A percentile compares a stretch with the other conserved stretches of the same genome.
Conservation (phyloP, 306 rosid species). For the Cajanus cajan region DNA sequence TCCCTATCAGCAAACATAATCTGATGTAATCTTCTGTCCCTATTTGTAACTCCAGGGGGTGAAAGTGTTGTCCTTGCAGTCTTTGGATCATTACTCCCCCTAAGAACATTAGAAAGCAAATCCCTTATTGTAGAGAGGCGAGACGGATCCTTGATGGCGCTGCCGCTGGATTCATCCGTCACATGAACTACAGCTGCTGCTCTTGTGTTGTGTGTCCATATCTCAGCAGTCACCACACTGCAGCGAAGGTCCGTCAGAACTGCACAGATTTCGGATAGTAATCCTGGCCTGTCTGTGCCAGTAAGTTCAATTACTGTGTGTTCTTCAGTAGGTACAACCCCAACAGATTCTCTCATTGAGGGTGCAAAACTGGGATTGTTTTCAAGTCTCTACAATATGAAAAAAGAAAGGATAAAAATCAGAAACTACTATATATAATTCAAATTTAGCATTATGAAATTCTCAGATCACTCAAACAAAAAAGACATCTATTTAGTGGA, state of each 20-base stretch:
- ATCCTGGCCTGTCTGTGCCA: slow-evolving; percentile 92
- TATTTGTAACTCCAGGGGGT: slow-evolving; percentile 69
- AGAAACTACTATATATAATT: slow-evolving; percentile 6
- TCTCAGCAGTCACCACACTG: slow-evolving; percentile 81
- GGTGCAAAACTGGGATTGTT: slow-evolving; percentile 66
- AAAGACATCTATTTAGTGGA: not conserved
- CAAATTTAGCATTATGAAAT: not conserved
- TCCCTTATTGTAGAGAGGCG: slow-evolving; percentile 71
- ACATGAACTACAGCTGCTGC: slow-evolving; percentile 95
- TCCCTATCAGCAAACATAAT: slow-evolving; percentile 95
- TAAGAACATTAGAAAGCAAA: slow-evolving; percentile 76
- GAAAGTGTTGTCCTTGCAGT: slow-evolving; percentile 72
- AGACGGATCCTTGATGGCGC: slow-evolving; percentile 64
- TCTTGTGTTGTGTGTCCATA: slow-evolving; percentile 94
- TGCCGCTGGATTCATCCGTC: slow-evolving; percentile 66
- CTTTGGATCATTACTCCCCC: slow-evolving; percentile 67
- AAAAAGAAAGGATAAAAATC: slow-evolving; percentile 14
- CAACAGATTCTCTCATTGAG: slow-evolving; percentile 78
- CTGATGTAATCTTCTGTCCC: slow-evolving; percentile 92
- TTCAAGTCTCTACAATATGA: slow-evolving; percentile 76
- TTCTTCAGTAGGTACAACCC: slow-evolving; percentile 84
- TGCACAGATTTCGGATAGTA: slow-evolving; percentile 92
- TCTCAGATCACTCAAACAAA: not conserved
- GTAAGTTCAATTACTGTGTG: slow-evolving; percentile 90
- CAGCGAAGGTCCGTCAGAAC: slow-evolving; percentile 90